Percentiles rank a stretch among this genome's conserved stretches.
phyloP scores from a whole-genome alignment of 169 alveolate species.

The Plasmodium falciparum region DNA sequence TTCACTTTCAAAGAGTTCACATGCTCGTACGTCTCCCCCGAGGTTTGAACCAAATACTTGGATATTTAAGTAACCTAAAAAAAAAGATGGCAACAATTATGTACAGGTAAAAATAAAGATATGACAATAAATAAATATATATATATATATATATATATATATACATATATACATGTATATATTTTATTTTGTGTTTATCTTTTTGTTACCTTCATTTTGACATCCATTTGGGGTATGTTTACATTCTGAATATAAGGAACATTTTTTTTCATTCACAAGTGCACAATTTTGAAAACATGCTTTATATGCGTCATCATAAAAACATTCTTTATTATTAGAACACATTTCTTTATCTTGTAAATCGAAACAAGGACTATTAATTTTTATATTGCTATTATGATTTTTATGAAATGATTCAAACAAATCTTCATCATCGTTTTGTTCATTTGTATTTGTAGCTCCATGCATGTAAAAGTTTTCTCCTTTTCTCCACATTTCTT shows the following conservation, averaged over 20 bases:
- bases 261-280: slow-evolving; percentile 17
- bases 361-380: slow-evolving; percentile 49
- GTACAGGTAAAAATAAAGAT: not conserved
- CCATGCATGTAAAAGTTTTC: slow-evolving; percentile 44
- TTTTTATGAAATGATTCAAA: slow-evolving; percentile 36
- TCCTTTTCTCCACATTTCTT: slow-evolving; percentile 41
- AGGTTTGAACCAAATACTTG: slow-evolving; percentile 29
- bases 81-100: not conserved
- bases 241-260: slow-evolving; percentile 42
- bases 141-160: not conserved
- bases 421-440: slow-evolving; percentile 58
- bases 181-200: too few species aligned
- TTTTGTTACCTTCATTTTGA: slow-evolving; percentile 46
- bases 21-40: slow-evolving; percentile 49
- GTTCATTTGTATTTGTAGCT: slow-evolving; percentile 29
- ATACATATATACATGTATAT: not conserved
- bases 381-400: slow-evolving; percentile 9
- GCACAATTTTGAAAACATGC: slow-evolving; percentile 53
- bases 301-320: slow-evolving; percentile 38
- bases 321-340: slow-evolving; percentile 17
- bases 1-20: slow-evolving; percentile 51
- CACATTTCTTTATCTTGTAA: slow-evolving; percentile 11
- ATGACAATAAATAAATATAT: not conserved
- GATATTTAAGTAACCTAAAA: slow-evolving; percentile 24
- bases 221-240: slow-evolving; percentile 23